Evolutionary conservation across 179 eudicot species (phyloP), one percentile per base, ranked within the genome.

Genomic region (Beta corolliflora): DNA sequence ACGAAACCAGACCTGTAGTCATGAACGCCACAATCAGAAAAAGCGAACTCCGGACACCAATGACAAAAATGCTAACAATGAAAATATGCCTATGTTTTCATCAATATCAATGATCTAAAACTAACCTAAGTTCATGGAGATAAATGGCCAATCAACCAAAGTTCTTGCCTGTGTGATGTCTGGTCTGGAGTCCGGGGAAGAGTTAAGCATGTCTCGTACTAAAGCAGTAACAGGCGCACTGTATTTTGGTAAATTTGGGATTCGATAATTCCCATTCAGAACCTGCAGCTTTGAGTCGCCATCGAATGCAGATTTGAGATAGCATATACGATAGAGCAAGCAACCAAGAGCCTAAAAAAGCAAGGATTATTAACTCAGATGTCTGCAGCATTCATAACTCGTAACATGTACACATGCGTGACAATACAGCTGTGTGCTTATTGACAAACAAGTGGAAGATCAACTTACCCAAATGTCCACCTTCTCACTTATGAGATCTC

Each of bases 111-210:
- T 74, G 72, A 81, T 87, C 92, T 89, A 90, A 81, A 87, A 91
- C 94, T 91, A 91, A 91, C 95, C 94, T 88, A 89, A 88, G 78
- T 88, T 94, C 89, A 91, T 88, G 89, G 84, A 89, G 90, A 89
- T 91, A 91, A 89, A 90, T 89, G 90, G 89, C 92, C 91, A 85
- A 92, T 91, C 91, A 89, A 94, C 97, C 91, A 88, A 89, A 91
- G 91, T 82, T 87, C 95, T 97, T 94, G 97, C 99, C 97, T 94
- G 99, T 84, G 98, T 92, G 91, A 97, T 93, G 84, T 94, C 98
- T 84, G 99, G 99, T 93, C 99, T 89, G 90, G 86, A 87, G 16
- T 92, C 92, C 59, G 99, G 99, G n/a, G 98, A 92, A 79, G 95
- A 88, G 68, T 97, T 91, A 79, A 97, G 95, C 97, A 93, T 91